Conservation (phyloP, 768 basidiomycete species). For the Rhodotorula graminis region DNA sequence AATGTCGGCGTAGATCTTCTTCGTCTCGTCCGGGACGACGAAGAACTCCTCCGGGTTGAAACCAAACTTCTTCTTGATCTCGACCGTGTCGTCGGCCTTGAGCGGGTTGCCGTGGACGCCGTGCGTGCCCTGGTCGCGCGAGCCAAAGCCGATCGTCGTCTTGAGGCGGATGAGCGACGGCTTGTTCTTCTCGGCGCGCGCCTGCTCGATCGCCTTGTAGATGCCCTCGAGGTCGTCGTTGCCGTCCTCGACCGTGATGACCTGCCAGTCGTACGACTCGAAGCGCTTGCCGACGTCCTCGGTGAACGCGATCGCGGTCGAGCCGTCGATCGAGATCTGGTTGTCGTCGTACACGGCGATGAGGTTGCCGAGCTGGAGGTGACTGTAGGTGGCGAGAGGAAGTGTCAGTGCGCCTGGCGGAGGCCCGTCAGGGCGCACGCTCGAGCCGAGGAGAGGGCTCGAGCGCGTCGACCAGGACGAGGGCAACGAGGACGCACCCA, state of each 20-base stretch:
- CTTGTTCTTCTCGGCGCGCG: conserved; percentile 68
- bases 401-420: rapidly evolving
- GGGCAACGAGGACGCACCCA: conserved; percentile 50
- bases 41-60: conserved; percentile 75
- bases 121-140: conserved; percentile 85
- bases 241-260: conserved; percentile 54
- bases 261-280: conserved; percentile 89
- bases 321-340: conserved; percentile 94
- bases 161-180: conserved; percentile 59
- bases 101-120: conserved; percentile 90
- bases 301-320: conserved; percentile 86
- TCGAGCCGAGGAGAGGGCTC: too few species aligned
- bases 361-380: conserved; percentile 86
- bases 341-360: conserved; percentile 95
- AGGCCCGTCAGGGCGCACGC: background rate
- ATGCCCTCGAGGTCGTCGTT: conserved; percentile 71
- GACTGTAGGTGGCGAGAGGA: conserved; percentile 45
- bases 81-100: conserved; percentile 81
- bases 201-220: conserved; percentile 69
- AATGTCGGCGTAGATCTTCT: conserved; percentile 62
- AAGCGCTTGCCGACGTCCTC: conserved; percentile 87
- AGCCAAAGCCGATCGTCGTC: conserved; percentile 91
- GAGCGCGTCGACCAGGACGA: background rate
- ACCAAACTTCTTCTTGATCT: conserved; percentile 76
- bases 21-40: conserved; percentile 67